phyloP scores from a whole-genome alignment of 805 yeast species.

The Starmerella bacillaris region DNA sequence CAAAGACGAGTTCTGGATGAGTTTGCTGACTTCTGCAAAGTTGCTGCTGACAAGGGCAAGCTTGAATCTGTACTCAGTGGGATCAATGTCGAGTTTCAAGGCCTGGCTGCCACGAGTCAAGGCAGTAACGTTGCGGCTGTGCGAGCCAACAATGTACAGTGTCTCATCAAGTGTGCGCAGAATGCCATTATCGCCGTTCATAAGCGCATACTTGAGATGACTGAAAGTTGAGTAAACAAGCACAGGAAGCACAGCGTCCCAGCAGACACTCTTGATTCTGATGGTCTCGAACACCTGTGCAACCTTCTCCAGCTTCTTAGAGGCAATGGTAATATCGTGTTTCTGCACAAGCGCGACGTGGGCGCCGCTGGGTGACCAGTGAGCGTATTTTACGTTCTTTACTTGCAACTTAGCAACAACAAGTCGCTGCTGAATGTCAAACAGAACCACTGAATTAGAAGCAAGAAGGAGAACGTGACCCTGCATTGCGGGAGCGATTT shows the following conservation, averaged over 20 bases:
- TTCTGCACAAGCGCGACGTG: constrained; percentile 75
- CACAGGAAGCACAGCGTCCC: constrained; percentile 81
- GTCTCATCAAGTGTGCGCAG: constrained; percentile 84
- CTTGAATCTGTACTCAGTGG: constrained; percentile 93
- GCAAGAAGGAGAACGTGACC: constrained; percentile 69
- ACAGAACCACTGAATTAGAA: constrained; percentile 52
- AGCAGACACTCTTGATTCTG: constrained; percentile 87
- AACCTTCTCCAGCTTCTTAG: constrained; percentile 49
- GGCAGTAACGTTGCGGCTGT: constrained; percentile 54
- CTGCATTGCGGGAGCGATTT: constrained; percentile 53
- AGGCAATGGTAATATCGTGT: constrained; percentile 77
- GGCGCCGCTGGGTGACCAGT: constrained; percentile 79
- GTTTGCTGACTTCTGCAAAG: constrained; percentile 76
- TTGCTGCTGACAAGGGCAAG: constrained; percentile 77
- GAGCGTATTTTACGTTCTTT: constrained; percentile 67
- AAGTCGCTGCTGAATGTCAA: constrained; percentile 85
- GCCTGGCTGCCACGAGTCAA: constrained; percentile 74
- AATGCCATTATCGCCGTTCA: constrained; percentile 91
- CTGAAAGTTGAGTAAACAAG: constrained; percentile 84
- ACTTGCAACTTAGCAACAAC: constrained; percentile 48
- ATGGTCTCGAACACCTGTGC: constrained; percentile 90
- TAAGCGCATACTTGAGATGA: constrained; percentile 81
- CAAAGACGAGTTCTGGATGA: constrained; percentile 71
- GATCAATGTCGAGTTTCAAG: constrained; percentile 64
- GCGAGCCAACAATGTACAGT: constrained; percentile 35